These are phyloP conservation scores for Vairimorpha apis DNA, from an alignment of 371 early-diverging fungal species.

Conservation along the genomic window DNA sequence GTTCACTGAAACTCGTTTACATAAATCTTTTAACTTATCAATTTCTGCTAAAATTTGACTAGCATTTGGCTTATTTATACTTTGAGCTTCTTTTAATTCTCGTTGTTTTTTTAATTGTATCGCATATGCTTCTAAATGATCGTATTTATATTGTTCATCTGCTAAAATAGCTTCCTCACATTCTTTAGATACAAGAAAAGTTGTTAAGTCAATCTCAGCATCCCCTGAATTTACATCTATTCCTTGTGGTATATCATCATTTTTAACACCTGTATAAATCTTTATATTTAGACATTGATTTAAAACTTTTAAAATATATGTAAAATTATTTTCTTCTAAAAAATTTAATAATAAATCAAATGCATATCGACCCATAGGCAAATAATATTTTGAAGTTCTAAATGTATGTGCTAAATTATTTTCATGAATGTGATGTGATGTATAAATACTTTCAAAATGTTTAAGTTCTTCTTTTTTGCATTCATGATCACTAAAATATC, in stretches of 20 bases:
- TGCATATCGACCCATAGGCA: conserved; percentile 77
- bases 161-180: conserved; percentile 66
- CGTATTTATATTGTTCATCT: conserved; percentile 70
- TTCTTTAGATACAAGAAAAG: conserved; percentile 57
- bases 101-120: conserved; percentile 65
- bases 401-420: conserved; percentile 73
- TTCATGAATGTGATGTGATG: conserved; percentile 70
- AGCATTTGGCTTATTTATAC: conserved; percentile 44
- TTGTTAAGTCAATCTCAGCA: conserved; percentile 45
- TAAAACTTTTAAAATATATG: conserved; percentile 77
- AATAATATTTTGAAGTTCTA: conserved; percentile 74
- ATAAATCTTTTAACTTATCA: conserved; percentile 71
- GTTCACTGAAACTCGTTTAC: conserved; percentile 70
- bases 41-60: conserved; percentile 61
- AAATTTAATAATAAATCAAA: conserved; percentile 82
- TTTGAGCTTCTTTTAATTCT: conserved; percentile 47
- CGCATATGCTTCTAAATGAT: conserved; percentile 71
- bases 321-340: conserved; percentile 78
- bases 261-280: conserved; percentile 62
- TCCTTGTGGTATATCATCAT: conserved; percentile 51
- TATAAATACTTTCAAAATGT: conserved; percentile 66
- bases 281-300: conserved; percentile 83
- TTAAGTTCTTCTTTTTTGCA: conserved; percentile 68
- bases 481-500: conserved; percentile 69
- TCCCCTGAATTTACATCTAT: conserved; percentile 51